These are phyloP conservation scores for Neurospora sp. DNA, from an alignment of 2,329 filamentous ascomycete species.

Conservation along the genomic window DNA sequence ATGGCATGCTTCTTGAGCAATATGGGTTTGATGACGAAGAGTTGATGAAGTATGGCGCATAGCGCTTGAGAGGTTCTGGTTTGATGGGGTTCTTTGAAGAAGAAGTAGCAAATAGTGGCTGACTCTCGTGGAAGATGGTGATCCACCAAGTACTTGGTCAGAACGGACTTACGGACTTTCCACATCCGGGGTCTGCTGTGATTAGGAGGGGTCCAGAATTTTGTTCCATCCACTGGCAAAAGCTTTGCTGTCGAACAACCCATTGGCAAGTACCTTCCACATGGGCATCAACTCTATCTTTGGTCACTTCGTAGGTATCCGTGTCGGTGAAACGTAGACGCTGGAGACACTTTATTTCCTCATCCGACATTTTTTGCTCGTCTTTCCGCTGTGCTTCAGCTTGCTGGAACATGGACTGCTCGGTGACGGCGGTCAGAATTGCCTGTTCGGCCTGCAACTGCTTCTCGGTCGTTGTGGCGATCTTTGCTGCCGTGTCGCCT, in stretches of 20 bases:
- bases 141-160: slow-evolving; percentile 26
- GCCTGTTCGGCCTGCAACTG: not conserved
- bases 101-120: slow-evolving; percentile 30
- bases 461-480: not conserved
- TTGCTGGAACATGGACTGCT: not conserved
- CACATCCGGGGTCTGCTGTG: slow-evolving; percentile 29
- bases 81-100: slow-evolving; percentile 31
- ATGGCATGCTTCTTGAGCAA: slow-evolving; percentile 24
- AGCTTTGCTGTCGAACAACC: slow-evolving; percentile 23
- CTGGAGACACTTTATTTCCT: slow-evolving; percentile 2
- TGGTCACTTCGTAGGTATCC: slow-evolving; percentile 23
- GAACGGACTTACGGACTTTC: slow-evolving; percentile 30
- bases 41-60: slow-evolving; percentile 30
- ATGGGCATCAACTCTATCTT: slow-evolving; percentile 17
- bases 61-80: slow-evolving; percentile 25
- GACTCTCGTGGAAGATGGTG: slow-evolving; percentile 13
- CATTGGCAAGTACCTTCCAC: slow-evolving; percentile 23
- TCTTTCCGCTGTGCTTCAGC: not conserved
- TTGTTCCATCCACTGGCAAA: slow-evolving; percentile 20
- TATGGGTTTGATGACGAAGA: slow-evolving; percentile 22
- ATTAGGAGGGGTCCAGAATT: slow-evolving; percentile 23
- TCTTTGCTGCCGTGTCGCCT: not conserved
- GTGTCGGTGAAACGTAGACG: slow-evolving; percentile 2
- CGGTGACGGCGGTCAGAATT: not conserved
- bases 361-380: not conserved